Base-by-base conservation (phyloP, 2,329 filamentous ascomycete genomes). In the Apiospora saccharicola region DNA sequence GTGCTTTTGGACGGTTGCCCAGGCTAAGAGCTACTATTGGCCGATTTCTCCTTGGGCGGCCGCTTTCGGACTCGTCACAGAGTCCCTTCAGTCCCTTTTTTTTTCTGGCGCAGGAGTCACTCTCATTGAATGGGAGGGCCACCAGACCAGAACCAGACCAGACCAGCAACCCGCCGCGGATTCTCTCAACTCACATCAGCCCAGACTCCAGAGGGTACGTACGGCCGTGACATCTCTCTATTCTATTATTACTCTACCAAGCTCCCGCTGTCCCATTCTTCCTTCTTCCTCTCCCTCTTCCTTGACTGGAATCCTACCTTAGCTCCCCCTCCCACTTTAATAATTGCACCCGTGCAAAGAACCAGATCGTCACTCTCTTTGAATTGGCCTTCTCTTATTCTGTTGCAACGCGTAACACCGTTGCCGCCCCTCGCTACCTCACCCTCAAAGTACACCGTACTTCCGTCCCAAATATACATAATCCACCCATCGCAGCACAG, bases 11-110 rank as follows among this genome's bases (percentile, higher is more conserved):
- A 49, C 44, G 34, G 30, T 44, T 44, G 67, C 37, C 44, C 67
- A 19, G 34, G 47, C 67, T 37, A 37, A 69, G 44, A n/a, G 37
- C 67, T 46, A 49, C 47, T 46, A 69, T 69, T 49, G 67, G 44
- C 67, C 67, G 44, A 34, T 22, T 49, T 49, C 67, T 69, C 67
- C 67, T 47, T 49, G 26, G 44, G 34, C 67, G 67, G 67, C 67
- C 67, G 67, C 67, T 69, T 69, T 69, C 67, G 67, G 67, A 46
- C 67, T 69, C 43, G 67, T 69, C 67, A 49, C 67, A 49, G 57
- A 64, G 57, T 64, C 57, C 57, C 57, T 69, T 69, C 47, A 64
- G 57, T 64, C 57, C 57, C 57, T 69, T 69, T 68, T 69, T 69
- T 68, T 69, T 69, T 69, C 57, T 41, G 57, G 57, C 57, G 19